These are phyloP conservation scores for Bothriochloa decipiens DNA, from an alignment of 176 grass and related monocot genomes.

Conservation along the genomic window DNA sequence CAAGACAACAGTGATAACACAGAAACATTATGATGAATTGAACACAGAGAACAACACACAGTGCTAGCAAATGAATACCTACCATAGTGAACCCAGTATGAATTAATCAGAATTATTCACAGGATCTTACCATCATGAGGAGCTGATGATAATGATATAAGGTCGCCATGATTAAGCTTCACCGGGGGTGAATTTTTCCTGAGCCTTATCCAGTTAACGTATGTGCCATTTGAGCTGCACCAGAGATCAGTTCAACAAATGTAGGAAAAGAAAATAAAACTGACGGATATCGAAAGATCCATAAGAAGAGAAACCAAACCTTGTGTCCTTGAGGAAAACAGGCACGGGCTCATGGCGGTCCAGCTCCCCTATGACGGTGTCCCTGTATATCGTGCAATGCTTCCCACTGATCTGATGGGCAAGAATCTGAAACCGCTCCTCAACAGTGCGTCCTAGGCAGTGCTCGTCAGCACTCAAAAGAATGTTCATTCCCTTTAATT, in stretches of 20 bases:
- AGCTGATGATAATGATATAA: slow-evolving; percentile 71
- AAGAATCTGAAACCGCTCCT: slow-evolving; percentile 66
- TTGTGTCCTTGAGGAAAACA: slow-evolving; percentile 82
- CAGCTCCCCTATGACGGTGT: slow-evolving; percentile 52
- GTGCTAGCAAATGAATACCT: slow-evolving; percentile 11
- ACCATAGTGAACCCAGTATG: slow-evolving; percentile 1
- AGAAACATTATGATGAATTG: background rate
- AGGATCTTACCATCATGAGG: slow-evolving; percentile 61
- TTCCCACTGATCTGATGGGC: slow-evolving; percentile 50
- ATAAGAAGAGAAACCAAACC: slow-evolving; percentile 54
- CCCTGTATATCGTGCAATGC: slow-evolving; percentile 86
- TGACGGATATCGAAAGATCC: slow-evolving; percentile 18
- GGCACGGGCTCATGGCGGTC: slow-evolving; percentile 37
- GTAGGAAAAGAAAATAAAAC: slow-evolving; percentile 15
- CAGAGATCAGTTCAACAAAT: slow-evolving; percentile 33
- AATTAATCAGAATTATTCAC: background rate
- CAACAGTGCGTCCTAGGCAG: slow-evolving; percentile 58
- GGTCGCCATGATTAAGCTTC: slow-evolving; percentile 79
- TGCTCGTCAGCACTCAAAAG: slow-evolving; percentile 77
- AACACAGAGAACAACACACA: slow-evolving; percentile 2
- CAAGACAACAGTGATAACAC: background rate
- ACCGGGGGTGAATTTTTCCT: slow-evolving; percentile 58
- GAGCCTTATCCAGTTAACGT: slow-evolving; percentile 70
- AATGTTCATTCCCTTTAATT: slow-evolving; percentile 78
- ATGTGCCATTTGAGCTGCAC: slow-evolving; percentile 89